These are phyloP conservation scores for Apiotrichum mycotoxinovorans DNA, from an alignment of 1,284 basidiomycete species.

Conservation along the genomic window DNA sequence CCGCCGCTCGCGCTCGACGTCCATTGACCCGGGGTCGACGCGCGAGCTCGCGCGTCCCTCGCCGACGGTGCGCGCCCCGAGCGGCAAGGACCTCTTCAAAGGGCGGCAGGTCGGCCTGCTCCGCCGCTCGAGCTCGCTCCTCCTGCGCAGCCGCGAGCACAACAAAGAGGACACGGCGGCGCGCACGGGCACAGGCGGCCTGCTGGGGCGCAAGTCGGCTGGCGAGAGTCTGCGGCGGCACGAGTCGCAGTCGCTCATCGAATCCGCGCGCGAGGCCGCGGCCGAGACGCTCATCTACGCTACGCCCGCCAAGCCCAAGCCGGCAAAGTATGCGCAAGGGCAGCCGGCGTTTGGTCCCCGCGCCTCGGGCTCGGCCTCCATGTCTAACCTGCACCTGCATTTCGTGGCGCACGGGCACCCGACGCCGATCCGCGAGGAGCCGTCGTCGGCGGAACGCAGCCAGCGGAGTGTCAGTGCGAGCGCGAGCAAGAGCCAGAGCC, in stretches of 20 bases:
- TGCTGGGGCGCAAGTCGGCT: constrained; percentile 22
- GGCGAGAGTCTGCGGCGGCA: neutral
- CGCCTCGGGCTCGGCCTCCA: neutral
- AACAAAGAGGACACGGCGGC: neutral
- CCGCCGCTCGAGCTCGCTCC: constrained; percentile 12
- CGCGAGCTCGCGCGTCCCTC: neutral
- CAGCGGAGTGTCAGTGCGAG: neutral
- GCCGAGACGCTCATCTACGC: constrained; percentile 37
- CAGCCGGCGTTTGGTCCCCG: neutral
- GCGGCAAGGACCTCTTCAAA: constrained; percentile 39
- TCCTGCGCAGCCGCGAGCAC: constrained; percentile 5
- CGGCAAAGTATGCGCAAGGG: neutral
- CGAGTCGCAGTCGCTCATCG: constrained; percentile 8
- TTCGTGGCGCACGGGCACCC: constrained; percentile 15
- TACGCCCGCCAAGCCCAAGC: constrained; percentile 39
- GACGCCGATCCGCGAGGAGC: constrained; percentile 43
- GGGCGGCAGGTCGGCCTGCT: constrained; percentile 12
- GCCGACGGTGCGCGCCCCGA: constrained; percentile 25
- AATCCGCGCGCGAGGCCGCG: neutral
- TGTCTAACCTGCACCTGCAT: neutral
- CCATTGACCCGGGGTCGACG: neutral
- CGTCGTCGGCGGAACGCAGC: constrained; percentile 10
- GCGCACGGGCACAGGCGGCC: constrained; percentile 11
- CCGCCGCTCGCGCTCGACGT: constrained; percentile 2
- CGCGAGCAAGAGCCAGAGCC: too few species aligned